Evolutionary conservation across 2,329 filamentous ascomycete genomes (phyloP).

Genomic region (Drechslera avenae): DNA sequence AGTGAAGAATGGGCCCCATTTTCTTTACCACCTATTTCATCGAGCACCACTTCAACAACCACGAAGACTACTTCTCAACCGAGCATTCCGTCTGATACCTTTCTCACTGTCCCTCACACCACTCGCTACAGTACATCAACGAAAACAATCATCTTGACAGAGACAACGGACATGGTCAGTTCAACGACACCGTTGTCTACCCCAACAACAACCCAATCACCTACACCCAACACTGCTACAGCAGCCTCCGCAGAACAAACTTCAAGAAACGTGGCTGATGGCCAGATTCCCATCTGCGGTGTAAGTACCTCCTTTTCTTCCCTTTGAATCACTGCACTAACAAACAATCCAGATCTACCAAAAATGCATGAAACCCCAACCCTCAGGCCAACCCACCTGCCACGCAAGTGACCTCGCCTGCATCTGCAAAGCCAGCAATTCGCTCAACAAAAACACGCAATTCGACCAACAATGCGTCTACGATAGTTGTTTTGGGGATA

Average conservation of each 20-base stretch:
- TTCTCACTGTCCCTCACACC: background rate
- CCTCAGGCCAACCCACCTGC: conserved; percentile 9
- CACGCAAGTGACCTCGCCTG: conserved; percentile 15
- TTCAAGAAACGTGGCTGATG: background rate
- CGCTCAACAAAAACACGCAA: conserved; percentile 14
- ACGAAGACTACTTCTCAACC: background rate
- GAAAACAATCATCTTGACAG: background rate
- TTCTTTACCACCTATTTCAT: background rate
- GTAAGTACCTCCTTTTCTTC: background rate
- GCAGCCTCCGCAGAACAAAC: background rate
- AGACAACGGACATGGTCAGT: background rate
- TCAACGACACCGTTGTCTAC: background rate
- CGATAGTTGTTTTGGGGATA: conserved; percentile 16
- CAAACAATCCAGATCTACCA: conserved; percentile 8
- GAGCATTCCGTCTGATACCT: background rate
- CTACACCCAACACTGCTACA: background rate
- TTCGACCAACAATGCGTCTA: conserved; percentile 22
- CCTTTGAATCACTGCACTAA: background rate
- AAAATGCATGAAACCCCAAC: conserved; percentile 12
- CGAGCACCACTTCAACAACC: background rate
- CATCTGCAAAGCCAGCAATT: conserved; percentile 23
- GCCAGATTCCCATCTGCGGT: conserved; percentile 14
- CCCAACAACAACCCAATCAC: background rate
- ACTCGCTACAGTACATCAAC: background rate
- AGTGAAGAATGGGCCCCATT: conserved; percentile 12